Percentiles rank a stretch among this genome's conserved stretches.
phyloP scores from a whole-genome alignment of 1,139 yeast genomes.

The Kodamaea fungicola region DNA sequence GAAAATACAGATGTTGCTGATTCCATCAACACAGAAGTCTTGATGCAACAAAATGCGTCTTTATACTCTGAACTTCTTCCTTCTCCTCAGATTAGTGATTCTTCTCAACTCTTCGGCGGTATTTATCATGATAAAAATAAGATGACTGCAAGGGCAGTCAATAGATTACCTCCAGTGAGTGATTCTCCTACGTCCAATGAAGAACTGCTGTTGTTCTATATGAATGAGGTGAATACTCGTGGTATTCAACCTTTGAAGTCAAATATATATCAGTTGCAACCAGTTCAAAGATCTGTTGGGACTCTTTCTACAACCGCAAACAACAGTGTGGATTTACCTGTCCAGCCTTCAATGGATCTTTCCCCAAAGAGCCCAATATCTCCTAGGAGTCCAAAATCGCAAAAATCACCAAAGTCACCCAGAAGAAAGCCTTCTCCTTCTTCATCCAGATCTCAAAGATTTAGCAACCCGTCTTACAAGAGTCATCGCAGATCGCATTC shows the following conservation, averaged over 20 bases:
- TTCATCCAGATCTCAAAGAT: conserved; percentile 8
- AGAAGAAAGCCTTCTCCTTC: conserved; percentile 4
- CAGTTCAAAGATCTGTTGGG: conserved; percentile 29
- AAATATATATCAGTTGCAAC: conserved; percentile 26
- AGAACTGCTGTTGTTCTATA: conserved; percentile 2
- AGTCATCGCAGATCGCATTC: conserved; percentile 22
- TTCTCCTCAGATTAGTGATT: conserved; percentile 38
- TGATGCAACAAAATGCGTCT: conserved; percentile 32
- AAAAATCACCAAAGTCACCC: neutral
- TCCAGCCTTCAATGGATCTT: neutral
- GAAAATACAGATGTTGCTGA: conserved; percentile 6
- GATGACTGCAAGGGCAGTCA: neutral
- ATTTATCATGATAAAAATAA: conserved; percentile 7
- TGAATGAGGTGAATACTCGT: conserved; percentile 16
- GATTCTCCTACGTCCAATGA: neutral
- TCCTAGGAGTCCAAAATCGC: neutral
- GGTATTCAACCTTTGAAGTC: conserved; percentile 15
- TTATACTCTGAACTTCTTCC: conserved; percentile 33
- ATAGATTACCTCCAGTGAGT: neutral
- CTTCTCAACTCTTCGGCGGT: conserved; percentile 29
- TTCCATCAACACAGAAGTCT: conserved; percentile 29
- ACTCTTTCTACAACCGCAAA: conserved; percentile 18
- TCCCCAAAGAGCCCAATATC: conserved; percentile 4
- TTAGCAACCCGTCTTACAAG: conserved; percentile 8
- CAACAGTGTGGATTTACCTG: conserved; percentile 1